A percentile compares a stretch with the other conserved stretches of the same genome.
Evolutionary conservation across 2,329 filamentous ascomycete genomes (phyloP).

Genomic region (Ramularia endophylla): DNA sequence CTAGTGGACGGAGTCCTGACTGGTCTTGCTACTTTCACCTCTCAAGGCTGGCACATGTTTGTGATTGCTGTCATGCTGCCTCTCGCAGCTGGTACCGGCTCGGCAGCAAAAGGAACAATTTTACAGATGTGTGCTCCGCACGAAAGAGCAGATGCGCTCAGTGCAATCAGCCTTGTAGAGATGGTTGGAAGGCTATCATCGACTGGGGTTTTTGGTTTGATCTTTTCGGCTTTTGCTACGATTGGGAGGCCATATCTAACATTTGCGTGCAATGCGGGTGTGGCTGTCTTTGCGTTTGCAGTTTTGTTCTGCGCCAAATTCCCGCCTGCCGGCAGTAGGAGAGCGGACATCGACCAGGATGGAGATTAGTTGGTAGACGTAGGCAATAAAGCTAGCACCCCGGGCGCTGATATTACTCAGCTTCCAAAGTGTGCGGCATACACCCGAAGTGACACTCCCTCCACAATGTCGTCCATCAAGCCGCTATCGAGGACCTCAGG

Average conservation of each 20-base stretch:
- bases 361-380: constrained; percentile 1
- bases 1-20: constrained; percentile 61
- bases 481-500: too few species aligned
- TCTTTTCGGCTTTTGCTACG: constrained; percentile 59
- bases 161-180: constrained; percentile 64
- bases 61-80: constrained; percentile 60
- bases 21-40: constrained; percentile 56
- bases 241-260: constrained; percentile 56
- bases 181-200: constrained; percentile 61
- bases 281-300: constrained; percentile 49
- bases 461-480: too few species aligned
- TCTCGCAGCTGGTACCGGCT: constrained; percentile 62
- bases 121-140: constrained; percentile 60
- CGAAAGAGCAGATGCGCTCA: constrained; percentile 60
- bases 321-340: constrained; percentile 37
- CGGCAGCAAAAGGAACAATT: constrained; percentile 67
- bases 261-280: constrained; percentile 60
- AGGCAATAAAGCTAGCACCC: too few species aligned
- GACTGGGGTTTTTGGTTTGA: constrained; percentile 58
- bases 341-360: constrained; percentile 14
- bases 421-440: too few species aligned
- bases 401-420: too few species aligned
- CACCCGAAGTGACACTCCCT: too few species aligned
- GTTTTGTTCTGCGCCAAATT: constrained; percentile 43
- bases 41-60: constrained; percentile 62